Base-by-base conservation (phyloP, 2,329 filamentous ascomycete species). In the Leptosphaerulina australis region DNA sequence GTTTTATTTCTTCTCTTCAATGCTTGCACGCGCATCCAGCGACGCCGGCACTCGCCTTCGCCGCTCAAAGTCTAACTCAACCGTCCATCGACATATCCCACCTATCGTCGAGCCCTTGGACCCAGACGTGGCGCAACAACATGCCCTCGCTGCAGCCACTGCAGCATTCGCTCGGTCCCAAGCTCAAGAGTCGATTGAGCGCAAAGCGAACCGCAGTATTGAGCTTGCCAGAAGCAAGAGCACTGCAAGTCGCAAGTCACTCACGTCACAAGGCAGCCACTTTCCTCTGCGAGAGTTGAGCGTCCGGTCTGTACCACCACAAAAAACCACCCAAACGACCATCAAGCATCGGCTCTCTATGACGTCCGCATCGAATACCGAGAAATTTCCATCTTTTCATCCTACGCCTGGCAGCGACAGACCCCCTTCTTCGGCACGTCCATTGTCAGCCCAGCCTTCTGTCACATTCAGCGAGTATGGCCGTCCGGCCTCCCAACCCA, bases 131-230 rank as follows among this genome's bases (percentile, higher is more conserved):
- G 62, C 64, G 21, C 66, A 68, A 40, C 62, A 71, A 26, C 71
- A 75, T 53, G 73, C 73, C 20, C 20, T 72, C 22, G 68, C 65
- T n/a, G 73, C 73, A 40, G 73, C 73, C 14, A 66, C 68, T 2
- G 58, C 66, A 28, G 73, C 73, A 18, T 74, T 65, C 34, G 60
- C 58, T 45, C 60, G 70, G 40, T 69, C 70, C 7, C 68, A 69
- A 29, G 60, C 50, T 8, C 58, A 63, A 5, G 61, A 58, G n/a
- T 44, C 47, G 15, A 43, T 48, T 10, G 58, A 60, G 18, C 44
- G 52, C 28, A 34, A 38, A n/a, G 46, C 52, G 10, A 60, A 54
- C 30, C 44, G 53, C 21, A 60, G 53, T 45, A 55, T 56, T 29
- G 63, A 66, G 10, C 38, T 70, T 6, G 43, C 54, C 28, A 56